A percentile compares a stretch with the other conserved stretches of the same genome.
These are phyloP conservation scores for Aureobasidium melanogenum DNA, from an alignment of 2,329 filamentous ascomycete species.

Conservation along the genomic window DNA sequence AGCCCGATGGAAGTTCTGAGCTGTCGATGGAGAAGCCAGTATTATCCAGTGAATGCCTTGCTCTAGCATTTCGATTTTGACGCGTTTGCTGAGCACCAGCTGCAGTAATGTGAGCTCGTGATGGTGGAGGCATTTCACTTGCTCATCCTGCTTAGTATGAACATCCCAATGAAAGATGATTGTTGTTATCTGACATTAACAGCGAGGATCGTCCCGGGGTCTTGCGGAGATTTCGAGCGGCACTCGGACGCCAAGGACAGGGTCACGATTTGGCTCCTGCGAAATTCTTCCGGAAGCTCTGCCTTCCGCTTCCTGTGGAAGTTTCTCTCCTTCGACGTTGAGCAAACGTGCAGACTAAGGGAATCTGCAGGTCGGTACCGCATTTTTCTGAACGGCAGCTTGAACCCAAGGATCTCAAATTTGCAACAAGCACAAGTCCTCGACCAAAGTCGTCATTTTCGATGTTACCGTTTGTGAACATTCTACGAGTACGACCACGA, in stretches of 20 bases:
- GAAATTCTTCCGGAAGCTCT: background rate
- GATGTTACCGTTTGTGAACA: background rate
- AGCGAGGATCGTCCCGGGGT: too few relatives aligned
- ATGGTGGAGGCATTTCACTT: constrained; percentile 1
- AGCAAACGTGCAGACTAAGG: background rate
- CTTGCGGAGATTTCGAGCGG: background rate
- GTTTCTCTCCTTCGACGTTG: background rate
- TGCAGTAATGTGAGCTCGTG: background rate
- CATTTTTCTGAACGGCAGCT: background rate
- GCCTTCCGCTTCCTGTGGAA: background rate
- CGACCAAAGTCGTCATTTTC: background rate
- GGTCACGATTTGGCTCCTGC: background rate
- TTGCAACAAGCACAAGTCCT: background rate
- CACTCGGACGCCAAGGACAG: background rate
- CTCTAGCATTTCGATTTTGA: background rate
- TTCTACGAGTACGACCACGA: background rate
- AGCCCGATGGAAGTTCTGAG: background rate
- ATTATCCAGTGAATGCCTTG: constrained; percentile 6
- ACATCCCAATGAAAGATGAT: background rate
- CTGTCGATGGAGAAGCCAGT: constrained; percentile 6
- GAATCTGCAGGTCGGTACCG: background rate
- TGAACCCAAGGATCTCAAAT: background rate
- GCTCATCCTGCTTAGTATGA: background rate
- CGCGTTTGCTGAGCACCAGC: background rate
- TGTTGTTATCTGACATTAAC: background rate